Evolutionary conservation across 345 rosid genomes (phyloP).

Genomic region (Salix purpurea): DNA sequence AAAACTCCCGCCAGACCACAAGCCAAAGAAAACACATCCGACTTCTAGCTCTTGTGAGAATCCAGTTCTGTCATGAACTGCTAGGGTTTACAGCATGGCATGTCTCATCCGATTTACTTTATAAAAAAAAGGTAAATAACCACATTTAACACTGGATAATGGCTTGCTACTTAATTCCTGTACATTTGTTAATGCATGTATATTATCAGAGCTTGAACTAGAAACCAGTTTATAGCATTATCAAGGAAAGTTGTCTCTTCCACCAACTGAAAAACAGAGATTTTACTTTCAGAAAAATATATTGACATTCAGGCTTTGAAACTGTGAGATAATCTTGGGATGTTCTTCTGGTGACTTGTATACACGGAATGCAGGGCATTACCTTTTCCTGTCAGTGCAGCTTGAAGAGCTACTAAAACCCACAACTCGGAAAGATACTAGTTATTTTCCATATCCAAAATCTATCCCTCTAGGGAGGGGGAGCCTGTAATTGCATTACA

Average conservation of each 20-base stretch:
- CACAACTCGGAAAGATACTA: conserved; percentile 10
- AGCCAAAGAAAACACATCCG: background rate
- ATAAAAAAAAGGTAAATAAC: too few relatives aligned
- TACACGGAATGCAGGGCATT: conserved; percentile 74
- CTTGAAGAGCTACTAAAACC: conserved; percentile 84
- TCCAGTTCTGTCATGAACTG: background rate
- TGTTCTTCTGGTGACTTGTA: conserved; percentile 46
- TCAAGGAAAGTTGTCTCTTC: conserved; percentile 13
- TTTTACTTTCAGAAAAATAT: background rate
- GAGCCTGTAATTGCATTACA: background rate
- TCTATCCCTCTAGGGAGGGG: background rate
- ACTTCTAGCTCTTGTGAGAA: background rate
- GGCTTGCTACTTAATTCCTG: too few relatives aligned
- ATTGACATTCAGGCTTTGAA: conserved; percentile 2
- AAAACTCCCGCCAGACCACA: background rate
- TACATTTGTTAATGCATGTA: background rate
- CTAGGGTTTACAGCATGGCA: conserved; percentile 3
- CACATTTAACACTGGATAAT: too few relatives aligned
- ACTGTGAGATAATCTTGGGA: conserved; percentile 38
- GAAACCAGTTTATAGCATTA: background rate
- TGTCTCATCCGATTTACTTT: background rate
- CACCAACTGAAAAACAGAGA: background rate
- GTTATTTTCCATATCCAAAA: too few relatives aligned
- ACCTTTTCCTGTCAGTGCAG: conserved; percentile 74
- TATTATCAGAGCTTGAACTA: background rate